phyloP scores from a whole-genome alignment of 73 alveolate genomes.

The Paraurostyla sp. region DNA sequence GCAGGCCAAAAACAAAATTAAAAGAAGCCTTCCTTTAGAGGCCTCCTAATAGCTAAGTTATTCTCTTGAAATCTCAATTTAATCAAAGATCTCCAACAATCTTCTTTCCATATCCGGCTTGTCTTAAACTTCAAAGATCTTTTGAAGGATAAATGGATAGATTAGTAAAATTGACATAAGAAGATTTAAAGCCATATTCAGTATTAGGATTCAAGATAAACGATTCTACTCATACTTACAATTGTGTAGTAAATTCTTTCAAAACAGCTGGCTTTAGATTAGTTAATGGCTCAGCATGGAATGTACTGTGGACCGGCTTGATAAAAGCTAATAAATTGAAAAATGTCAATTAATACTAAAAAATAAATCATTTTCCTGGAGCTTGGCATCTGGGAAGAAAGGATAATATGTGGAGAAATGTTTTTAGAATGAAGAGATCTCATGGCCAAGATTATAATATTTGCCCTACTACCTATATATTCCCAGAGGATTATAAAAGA shows the following conservation, averaged over 20 bases:
- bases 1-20: slow-evolving; percentile 14
- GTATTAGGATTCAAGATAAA: slow-evolving; percentile 52
- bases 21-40: slow-evolving; percentile 51
- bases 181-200: slow-evolving; percentile 52
- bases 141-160: neutral
- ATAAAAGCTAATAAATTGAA: slow-evolving; percentile 70
- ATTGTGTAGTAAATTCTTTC: slow-evolving; percentile 58
- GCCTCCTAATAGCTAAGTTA: slow-evolving; percentile 46
- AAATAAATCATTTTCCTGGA: slow-evolving; percentile 92
- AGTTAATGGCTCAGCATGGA: slow-evolving; percentile 66
- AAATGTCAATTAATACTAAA: slow-evolving; percentile 77
- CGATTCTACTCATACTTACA: slow-evolving; percentile 58
- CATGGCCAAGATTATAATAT: slow-evolving; percentile 81
- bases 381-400: slow-evolving; percentile 91
- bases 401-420: slow-evolving; percentile 85
- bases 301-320: slow-evolving; percentile 55
- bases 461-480: slow-evolving; percentile 89
- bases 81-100: slow-evolving; percentile 64
- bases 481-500: slow-evolving; percentile 90
- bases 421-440: slow-evolving; percentile 75
- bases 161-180: slow-evolving; percentile 10
- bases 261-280: slow-evolving; percentile 64
- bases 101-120: slow-evolving; percentile 67
- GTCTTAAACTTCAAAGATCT: slow-evolving; percentile 36
- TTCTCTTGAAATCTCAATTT: slow-evolving; percentile 11